Conservation (phyloP, 169 alveolate genomes). For the Plasmodium relictum region DNA sequence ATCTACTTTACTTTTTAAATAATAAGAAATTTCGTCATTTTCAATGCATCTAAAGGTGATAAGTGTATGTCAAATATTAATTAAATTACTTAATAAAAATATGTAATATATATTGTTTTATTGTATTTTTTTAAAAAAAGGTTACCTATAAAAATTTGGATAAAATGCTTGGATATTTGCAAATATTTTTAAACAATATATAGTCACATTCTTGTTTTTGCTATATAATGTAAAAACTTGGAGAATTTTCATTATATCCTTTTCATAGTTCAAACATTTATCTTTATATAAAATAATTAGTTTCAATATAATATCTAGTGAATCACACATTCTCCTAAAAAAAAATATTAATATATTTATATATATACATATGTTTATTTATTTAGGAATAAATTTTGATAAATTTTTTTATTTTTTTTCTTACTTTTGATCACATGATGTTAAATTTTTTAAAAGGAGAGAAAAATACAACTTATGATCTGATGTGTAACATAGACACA, state of each 20-base stretch:
- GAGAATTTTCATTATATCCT: slow-evolving; percentile 56
- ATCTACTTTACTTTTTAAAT: slow-evolving; percentile 63
- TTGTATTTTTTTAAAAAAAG: too few species aligned
- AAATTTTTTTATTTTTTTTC: background rate
- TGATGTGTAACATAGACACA: slow-evolving; percentile 52
- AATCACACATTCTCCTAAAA: slow-evolving; percentile 40
- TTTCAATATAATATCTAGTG: slow-evolving; percentile 54
- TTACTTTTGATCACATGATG: slow-evolving; percentile 55
- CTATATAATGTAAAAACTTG: slow-evolving; percentile 70
- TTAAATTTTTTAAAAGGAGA: slow-evolving; percentile 27
- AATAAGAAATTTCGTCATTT: slow-evolving; percentile 68
- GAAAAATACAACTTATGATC: slow-evolving; percentile 52
- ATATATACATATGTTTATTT: background rate
- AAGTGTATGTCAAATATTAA: background rate
- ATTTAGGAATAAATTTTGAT: background rate
- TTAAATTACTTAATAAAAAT: too few species aligned
- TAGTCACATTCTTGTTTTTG: slow-evolving; percentile 57
- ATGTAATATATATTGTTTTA: background rate
- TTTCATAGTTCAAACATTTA: slow-evolving; percentile 65
- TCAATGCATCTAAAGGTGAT: slow-evolving; percentile 52
- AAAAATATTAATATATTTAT: background rate
- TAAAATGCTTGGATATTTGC: slow-evolving; percentile 65
- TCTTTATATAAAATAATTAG: slow-evolving; percentile 53
- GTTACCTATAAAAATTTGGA: slow-evolving; percentile 59
- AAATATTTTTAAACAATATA: slow-evolving; percentile 65